These are phyloP conservation scores for Amoebophrya sp. DNA, from an alignment of 169 alveolate species.

Conservation along the genomic window DNA sequence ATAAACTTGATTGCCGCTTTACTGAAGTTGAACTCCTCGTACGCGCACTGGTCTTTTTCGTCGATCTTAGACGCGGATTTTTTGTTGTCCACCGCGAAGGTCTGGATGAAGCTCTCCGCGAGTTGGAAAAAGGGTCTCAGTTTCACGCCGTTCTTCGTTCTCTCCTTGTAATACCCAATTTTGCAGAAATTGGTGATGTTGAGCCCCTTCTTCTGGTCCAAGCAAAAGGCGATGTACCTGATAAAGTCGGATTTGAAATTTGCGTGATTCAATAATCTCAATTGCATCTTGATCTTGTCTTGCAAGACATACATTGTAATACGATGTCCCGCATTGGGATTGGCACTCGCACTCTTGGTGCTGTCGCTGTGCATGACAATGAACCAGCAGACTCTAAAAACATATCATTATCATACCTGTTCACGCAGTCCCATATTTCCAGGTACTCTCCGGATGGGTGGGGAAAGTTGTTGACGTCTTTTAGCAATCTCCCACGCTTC, in stretches of 20 bases:
- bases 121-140: background rate
- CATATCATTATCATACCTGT: background rate
- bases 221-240: background rate
- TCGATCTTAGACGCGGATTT: background rate
- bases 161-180: constrained; percentile 2
- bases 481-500: background rate
- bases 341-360: too few relatives aligned
- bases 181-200: constrained; percentile 22
- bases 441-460: background rate
- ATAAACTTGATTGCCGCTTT: background rate
- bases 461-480: constrained; percentile 23
- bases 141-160: background rate
- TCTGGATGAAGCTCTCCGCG: background rate
- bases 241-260: background rate
- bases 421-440: constrained; percentile 22
- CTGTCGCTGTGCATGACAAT: too few relatives aligned
- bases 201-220: background rate
- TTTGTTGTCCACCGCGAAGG: background rate
- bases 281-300: too few relatives aligned
- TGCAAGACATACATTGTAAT: too few relatives aligned
- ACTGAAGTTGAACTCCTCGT: background rate
- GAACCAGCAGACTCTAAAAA: background rate
- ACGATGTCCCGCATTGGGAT: too few relatives aligned
- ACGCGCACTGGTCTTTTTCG: background rate
- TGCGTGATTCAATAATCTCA: background rate